These are phyloP conservation scores for Picochlorum sp. DNA, from an alignment of 139 green algal genomes.

Conservation along the genomic window DNA sequence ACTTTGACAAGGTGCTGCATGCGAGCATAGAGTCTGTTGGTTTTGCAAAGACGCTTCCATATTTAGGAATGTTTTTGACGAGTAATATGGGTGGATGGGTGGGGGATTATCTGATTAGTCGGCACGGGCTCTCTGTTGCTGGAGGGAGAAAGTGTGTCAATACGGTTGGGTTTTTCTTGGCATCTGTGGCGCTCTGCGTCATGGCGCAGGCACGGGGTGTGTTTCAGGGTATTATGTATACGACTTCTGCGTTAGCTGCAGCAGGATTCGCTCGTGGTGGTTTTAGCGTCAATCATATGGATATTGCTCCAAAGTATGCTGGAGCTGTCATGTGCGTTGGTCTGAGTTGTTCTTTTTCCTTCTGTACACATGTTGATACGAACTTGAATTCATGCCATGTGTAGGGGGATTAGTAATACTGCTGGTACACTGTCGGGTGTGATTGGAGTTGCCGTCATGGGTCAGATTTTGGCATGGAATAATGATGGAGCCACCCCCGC, in stretches of 20 bases:
- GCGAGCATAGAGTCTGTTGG: constrained; percentile 63
- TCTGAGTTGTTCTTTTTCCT: constrained; percentile 7
- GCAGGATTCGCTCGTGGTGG: constrained; percentile 75
- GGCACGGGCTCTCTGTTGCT: constrained; percentile 31
- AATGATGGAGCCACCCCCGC: constrained; percentile 31
- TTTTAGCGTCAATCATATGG: constrained; percentile 95
- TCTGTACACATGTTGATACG: not conserved
- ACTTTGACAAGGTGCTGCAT: constrained; percentile 82
- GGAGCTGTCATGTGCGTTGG: constrained; percentile 81
- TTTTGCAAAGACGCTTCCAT: constrained; percentile 74
- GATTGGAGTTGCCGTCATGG: constrained; percentile 84
- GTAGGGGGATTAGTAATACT: constrained; percentile 58
- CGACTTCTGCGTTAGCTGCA: constrained; percentile 35
- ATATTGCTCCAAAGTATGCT: constrained; percentile 91
- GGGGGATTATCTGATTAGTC: constrained; percentile 78
- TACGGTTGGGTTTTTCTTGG: constrained; percentile 55
- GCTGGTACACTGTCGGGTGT: constrained; percentile 76
- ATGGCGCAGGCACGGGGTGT: constrained; percentile 51
- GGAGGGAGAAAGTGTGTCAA: constrained; percentile 81
- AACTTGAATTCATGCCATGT: constrained; percentile 2
- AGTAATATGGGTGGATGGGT: constrained; percentile 71
- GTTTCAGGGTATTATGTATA: constrained; percentile 27
- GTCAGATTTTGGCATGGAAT: constrained; percentile 68
- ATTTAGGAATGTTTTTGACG: constrained; percentile 89
- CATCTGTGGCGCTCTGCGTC: constrained; percentile 49